Percentiles rank a stretch among this genome's conserved stretches.
Conservation (phyloP, 2,329 filamentous ascomycete genomes). For the Fusarium subglutinans region DNA sequence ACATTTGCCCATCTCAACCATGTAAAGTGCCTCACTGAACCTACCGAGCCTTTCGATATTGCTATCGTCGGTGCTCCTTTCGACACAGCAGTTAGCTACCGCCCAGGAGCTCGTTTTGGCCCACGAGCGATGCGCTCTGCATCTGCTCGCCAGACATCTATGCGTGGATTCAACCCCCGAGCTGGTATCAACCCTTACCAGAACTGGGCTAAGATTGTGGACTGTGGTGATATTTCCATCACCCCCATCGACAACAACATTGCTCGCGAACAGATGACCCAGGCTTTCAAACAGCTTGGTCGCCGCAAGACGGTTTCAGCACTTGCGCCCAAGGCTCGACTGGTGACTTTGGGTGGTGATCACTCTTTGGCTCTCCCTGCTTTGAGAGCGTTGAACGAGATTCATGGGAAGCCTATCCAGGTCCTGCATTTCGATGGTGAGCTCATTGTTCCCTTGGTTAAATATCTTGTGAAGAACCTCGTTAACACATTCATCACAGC, state of each 20-base stretch:
- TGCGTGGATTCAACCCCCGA: conserved; percentile 81
- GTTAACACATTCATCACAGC: conserved; percentile 40
- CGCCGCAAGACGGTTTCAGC: conserved; percentile 50
- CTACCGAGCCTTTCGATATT: conserved; percentile 72
- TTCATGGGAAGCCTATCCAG: conserved; percentile 70
- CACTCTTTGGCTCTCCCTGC: conserved; percentile 77
- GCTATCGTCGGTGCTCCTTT: conserved; percentile 78
- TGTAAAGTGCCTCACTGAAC: conserved; percentile 74
- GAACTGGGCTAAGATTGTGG: conserved; percentile 82
- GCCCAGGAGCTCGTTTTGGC: conserved; percentile 76
- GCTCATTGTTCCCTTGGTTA: background rate
- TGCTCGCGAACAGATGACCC: conserved; percentile 84
- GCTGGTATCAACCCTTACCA: conserved; percentile 86
- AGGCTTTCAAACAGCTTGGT: conserved; percentile 77
- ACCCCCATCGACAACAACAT: conserved; percentile 87
- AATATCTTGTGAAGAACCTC: background rate
- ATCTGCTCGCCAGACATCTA: conserved; percentile 80
- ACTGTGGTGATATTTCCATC: conserved; percentile 91
- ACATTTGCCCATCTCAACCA: conserved; percentile 78
- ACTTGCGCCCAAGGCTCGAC: conserved; percentile 56
- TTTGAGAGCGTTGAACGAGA: conserved; percentile 70
- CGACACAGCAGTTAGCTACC: conserved; percentile 76
- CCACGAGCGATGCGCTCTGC: conserved; percentile 88
- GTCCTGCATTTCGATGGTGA: conserved; percentile 76
- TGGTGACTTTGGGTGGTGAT: conserved; percentile 78